Conservation (phyloP, 1,284 basidiomycete genomes). For the Bondarzewia mesenterica region DNA sequence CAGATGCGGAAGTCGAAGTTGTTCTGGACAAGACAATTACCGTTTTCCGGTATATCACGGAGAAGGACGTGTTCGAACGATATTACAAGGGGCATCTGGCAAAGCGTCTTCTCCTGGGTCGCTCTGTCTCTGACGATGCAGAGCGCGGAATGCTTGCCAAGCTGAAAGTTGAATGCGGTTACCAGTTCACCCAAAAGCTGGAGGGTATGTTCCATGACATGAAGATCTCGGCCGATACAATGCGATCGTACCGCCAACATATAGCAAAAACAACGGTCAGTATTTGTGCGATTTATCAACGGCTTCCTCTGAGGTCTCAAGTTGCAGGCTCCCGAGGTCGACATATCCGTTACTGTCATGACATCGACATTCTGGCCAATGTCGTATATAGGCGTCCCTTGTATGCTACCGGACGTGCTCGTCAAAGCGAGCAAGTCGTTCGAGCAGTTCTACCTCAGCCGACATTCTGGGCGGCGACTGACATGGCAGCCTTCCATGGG, state of each 20-base stretch:
- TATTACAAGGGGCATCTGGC: constrained; percentile 98
- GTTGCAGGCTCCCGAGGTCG: constrained; percentile 58
- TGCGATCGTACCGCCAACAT: constrained; percentile 64
- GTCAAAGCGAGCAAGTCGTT: constrained; percentile 66
- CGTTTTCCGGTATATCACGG: constrained; percentile 89
- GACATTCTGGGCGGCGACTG: constrained; percentile 85
- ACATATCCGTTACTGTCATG: constrained; percentile 83
- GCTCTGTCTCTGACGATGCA: constrained; percentile 94
- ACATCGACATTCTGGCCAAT: constrained; percentile 94
- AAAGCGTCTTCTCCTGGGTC: constrained; percentile 79
- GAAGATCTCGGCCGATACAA: constrained; percentile 82
- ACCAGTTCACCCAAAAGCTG: constrained; percentile 95
- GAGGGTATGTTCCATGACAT: constrained; percentile 99
- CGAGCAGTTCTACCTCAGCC: constrained; percentile 84
- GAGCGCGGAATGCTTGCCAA: constrained; percentile 98
- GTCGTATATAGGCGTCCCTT: constrained; percentile 52
- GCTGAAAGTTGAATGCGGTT: constrained; percentile 94
- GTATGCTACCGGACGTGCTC: constrained; percentile 62
- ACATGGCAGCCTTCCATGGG: constrained; percentile 95
- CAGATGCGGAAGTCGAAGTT: constrained; percentile 84
- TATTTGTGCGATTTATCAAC: constrained; percentile 1
- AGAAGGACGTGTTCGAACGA: constrained; percentile 97
- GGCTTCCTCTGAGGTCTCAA: constrained; percentile 4
- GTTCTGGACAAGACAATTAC: constrained; percentile 93
- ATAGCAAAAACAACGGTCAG: constrained; percentile 48